phyloP scores from a whole-genome alignment of 139 green algal genomes.

The Volvox africanus region DNA sequence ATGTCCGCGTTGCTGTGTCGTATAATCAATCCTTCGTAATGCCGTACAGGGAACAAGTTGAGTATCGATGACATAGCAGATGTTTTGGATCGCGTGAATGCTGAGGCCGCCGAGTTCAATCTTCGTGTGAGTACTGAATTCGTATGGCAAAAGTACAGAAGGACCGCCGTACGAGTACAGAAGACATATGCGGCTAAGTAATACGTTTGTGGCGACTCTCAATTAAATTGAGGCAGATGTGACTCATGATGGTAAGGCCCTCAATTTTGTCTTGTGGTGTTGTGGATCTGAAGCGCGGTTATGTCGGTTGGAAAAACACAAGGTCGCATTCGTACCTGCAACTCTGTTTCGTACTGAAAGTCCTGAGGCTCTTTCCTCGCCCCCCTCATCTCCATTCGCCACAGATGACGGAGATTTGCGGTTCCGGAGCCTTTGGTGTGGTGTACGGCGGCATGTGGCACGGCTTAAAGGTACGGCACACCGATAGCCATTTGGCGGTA shows the following conservation, averaged over 20 bases:
- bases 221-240: no score
- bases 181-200: no score
- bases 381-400: background rate
- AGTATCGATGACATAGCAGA: background rate
- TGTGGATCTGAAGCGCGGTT: no score
- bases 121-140: background rate
- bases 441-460: slow-evolving; percentile 40
- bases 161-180: no score
- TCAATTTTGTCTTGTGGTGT: no score
- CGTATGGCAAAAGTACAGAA: background rate
- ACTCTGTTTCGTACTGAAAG: no score
- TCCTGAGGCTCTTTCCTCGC: background rate
- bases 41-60: background rate
- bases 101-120: slow-evolving; percentile 22
- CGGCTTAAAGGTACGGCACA: slow-evolving; percentile 30
- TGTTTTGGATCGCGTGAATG: slow-evolving; percentile 12
- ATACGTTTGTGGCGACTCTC: no score
- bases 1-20: no score
- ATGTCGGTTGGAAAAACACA: no score
- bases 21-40: background rate
- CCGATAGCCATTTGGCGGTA: background rate
- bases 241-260: no score
- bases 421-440: slow-evolving; percentile 21
- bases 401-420: slow-evolving; percentile 34
- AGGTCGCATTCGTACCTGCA: no score